Evolutionary conservation across 2,329 filamentous ascomycete species (phyloP).

Genomic region (Colletotrichum sp.): DNA sequence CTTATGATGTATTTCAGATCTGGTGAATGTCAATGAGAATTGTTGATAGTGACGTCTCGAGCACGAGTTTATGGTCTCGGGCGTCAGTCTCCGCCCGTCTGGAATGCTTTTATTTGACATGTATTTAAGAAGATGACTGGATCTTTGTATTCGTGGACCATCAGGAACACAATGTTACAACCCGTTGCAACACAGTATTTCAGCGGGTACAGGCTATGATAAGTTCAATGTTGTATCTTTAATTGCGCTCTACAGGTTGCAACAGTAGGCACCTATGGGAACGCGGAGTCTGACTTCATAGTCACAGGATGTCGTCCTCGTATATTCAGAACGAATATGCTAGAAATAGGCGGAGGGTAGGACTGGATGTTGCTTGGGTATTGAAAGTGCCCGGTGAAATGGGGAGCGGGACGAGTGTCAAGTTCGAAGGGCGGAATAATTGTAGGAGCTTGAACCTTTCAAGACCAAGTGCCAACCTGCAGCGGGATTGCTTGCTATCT

Average conservation of each 20-base stretch:
- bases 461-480: no score
- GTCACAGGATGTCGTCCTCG: fast-evolving
- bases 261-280: fast-evolving
- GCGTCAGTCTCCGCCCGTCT: background rate
- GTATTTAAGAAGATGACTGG: background rate
- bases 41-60: fast-evolving
- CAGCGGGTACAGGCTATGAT: no score
- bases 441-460: no score
- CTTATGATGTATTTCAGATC: background rate
- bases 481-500: no score
- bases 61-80: background rate
- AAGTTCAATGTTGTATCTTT: background rate
- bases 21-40: background rate
- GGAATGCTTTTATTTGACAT: background rate
- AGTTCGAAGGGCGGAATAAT: no score
- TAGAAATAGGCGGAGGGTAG: fast-evolving
- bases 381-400: fast-evolving
- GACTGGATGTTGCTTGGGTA: fast-evolving
- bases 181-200: no score
- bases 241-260: background rate
- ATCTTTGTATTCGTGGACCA: fast-evolving
- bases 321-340: background rate
- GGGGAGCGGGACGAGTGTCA: no score
- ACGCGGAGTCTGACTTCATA: fast-evolving
- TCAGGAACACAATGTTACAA: background rate